Percentiles rank a stretch among this genome's conserved stretches.
Evolutionary conservation across 176 grass and related monocot genomes (phyloP).

Genomic region (Lolium multiflorum): DNA sequence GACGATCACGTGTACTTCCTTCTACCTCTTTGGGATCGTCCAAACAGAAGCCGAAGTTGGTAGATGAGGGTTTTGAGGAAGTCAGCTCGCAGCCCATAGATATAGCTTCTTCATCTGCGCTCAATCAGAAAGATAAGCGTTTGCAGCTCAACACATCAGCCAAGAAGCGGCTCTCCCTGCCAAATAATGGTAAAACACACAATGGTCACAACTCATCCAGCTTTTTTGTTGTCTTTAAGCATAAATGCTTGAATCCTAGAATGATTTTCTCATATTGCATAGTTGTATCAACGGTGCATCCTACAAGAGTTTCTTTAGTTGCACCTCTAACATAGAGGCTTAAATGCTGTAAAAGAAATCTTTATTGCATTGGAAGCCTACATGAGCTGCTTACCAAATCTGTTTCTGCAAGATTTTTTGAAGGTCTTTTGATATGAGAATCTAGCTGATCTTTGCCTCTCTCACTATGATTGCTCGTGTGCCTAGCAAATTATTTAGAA

Average conservation of each 20-base stretch:
- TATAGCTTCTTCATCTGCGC: slow-evolving; percentile 44
- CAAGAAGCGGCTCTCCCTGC: slow-evolving; percentile 77
- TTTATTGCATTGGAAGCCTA: not conserved
- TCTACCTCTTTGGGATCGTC: slow-evolving; percentile 61
- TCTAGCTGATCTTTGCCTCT: not conserved
- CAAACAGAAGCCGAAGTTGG: slow-evolving; percentile 55
- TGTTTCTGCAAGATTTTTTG: slow-evolving; percentile 6
- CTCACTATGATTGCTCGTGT: not conserved
- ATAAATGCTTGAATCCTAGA: slow-evolving; percentile 4
- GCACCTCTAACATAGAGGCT: not conserved
- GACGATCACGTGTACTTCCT: slow-evolving; percentile 41
- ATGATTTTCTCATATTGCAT: slow-evolving; percentile 1
- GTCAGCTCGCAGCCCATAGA: slow-evolving; percentile 62
- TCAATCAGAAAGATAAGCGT: slow-evolving; percentile 65
- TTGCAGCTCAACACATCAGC: slow-evolving; percentile 47
- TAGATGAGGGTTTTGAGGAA: slow-evolving; percentile 67
- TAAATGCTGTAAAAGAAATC: not conserved
- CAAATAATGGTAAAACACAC: slow-evolving; percentile 61
- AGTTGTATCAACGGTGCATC: not conserved
- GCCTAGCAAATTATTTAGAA: not conserved
- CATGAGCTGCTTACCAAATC: not conserved
- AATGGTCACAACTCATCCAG: not conserved
- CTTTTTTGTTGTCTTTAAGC: not conserved
- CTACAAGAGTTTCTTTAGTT: not conserved
- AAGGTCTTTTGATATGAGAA: not conserved